Evolutionary conservation across 2,329 filamentous ascomycete genomes (phyloP).

Genomic region (Penicillium occitanis): DNA sequence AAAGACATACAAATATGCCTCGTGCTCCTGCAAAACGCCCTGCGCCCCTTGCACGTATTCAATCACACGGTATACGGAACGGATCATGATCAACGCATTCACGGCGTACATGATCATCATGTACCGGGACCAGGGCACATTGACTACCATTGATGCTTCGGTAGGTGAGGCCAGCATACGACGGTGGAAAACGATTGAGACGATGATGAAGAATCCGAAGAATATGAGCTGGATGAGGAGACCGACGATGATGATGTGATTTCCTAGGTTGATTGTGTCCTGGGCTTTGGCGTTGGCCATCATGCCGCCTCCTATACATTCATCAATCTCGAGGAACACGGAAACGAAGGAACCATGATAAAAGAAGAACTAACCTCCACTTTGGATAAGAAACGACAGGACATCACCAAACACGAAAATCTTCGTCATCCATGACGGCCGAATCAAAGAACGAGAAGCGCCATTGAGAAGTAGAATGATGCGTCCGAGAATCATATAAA

Average conservation of each 20-base stretch:
- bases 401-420: conserved; percentile 36
- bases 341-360: not conserved
- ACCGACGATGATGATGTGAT: conserved; percentile 31
- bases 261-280: not conserved
- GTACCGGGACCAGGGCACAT: conserved; percentile 37
- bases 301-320: conserved; percentile 23
- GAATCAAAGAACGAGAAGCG: conserved; percentile 27
- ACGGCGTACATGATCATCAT: conserved; percentile 33
- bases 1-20: conserved; percentile 27
- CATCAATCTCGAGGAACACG: not conserved
- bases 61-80: conserved; percentile 27
- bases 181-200: conserved; percentile 28
- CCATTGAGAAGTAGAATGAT: conserved; percentile 30
- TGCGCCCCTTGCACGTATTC: conserved; percentile 26
- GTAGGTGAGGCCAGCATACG: conserved; percentile 35
- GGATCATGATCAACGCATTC: conserved; percentile 25
- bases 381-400: conserved; percentile 36
- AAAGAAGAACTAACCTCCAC: conserved; percentile 23
- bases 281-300: conserved; percentile 17
- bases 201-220: conserved; percentile 33
- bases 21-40: conserved; percentile 25
- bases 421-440: conserved; percentile 34
- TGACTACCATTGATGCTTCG: conserved; percentile 25
- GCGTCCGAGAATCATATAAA: conserved; percentile 39
- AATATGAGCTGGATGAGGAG: conserved; percentile 35